Evolutionary conservation across 192 early-diverging fungal genomes (phyloP).

Genomic region (Linderina pennispora): DNA sequence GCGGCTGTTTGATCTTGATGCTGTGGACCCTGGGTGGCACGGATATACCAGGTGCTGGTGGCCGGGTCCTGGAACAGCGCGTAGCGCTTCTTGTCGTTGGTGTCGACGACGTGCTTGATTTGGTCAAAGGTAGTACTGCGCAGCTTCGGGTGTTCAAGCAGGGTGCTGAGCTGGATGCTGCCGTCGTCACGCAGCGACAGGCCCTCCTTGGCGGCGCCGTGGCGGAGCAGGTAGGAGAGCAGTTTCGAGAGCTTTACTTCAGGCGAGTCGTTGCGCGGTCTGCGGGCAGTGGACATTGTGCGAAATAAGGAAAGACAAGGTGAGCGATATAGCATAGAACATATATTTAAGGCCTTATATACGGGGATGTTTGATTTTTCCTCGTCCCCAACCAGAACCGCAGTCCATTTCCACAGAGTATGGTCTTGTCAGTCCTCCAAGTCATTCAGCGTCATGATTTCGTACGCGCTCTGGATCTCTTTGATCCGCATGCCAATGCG

Average conservation of each 20-base stretch:
- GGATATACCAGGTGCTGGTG: slow-evolving; percentile 52
- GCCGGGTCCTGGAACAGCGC: slow-evolving; percentile 42
- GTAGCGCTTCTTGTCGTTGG: slow-evolving; percentile 82
- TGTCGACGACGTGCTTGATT: slow-evolving; percentile 61
- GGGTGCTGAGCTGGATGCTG: slow-evolving; percentile 58
- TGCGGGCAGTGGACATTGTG: too few species aligned
- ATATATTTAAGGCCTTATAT: too few species aligned
- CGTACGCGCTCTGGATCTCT: slow-evolving; percentile 43
- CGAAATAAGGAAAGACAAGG: not conserved
- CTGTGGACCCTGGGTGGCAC: slow-evolving; percentile 89
- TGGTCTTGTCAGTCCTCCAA: slow-evolving; percentile 35
- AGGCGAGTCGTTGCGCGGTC: slow-evolving; percentile 31
- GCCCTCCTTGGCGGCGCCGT: slow-evolving; percentile 73
- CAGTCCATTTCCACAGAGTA: too few species aligned
- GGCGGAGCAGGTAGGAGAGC: slow-evolving; percentile 78
- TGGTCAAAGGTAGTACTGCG: slow-evolving; percentile 51
- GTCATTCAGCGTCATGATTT: slow-evolving; percentile 41
- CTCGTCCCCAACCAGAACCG: too few species aligned
- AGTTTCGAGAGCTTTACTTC: slow-evolving; percentile 64
- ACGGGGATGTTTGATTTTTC: too few species aligned
- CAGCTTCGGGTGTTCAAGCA: slow-evolving; percentile 58
- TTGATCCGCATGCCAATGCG: slow-evolving; percentile 46
- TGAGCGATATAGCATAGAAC: too few species aligned
- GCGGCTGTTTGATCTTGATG: slow-evolving; percentile 36
- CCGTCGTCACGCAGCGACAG: slow-evolving; percentile 70